A percentile compares a stretch with the other conserved stretches of the same genome.
Conservation (phyloP, 352 stramenopile species). For the Blastocystis sp. region DNA sequence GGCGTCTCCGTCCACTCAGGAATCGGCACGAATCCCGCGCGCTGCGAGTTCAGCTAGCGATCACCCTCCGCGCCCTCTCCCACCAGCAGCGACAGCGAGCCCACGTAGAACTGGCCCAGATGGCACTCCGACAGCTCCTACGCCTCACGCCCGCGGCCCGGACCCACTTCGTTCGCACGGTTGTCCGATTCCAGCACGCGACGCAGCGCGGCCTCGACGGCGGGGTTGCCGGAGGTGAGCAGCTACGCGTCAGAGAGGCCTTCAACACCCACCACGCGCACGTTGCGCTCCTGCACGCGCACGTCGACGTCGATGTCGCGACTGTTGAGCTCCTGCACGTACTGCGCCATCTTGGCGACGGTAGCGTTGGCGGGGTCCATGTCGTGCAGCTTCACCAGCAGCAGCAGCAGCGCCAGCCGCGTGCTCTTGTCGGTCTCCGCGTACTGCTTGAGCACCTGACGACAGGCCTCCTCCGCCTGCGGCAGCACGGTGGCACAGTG, state of each 20-base stretch:
- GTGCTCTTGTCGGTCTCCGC: constrained; percentile 70
- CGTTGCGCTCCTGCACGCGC: constrained; percentile 69
- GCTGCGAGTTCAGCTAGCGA: background rate
- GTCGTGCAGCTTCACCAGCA: constrained; percentile 71
- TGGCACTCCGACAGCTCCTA: constrained; percentile 27
- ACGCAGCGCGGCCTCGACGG: background rate
- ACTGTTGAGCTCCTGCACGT: constrained; percentile 73
- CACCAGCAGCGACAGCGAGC: constrained; percentile 1
- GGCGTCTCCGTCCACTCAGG: constrained; percentile 32
- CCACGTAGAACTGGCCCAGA: background rate
- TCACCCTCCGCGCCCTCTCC: background rate
- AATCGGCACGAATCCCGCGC: background rate
- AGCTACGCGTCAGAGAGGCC: background rate
- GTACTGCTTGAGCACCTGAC: constrained; percentile 68
- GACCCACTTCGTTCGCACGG: background rate
- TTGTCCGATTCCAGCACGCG: background rate
- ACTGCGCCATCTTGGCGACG: constrained; percentile 70
- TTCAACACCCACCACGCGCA: constrained; percentile 62
- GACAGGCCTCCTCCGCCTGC: constrained; percentile 67
- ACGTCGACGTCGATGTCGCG: constrained; percentile 75
- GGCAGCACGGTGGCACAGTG: constrained; percentile 64
- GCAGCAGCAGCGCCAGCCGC: constrained; percentile 68
- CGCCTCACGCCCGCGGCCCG: background rate
- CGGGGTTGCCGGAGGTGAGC: background rate
- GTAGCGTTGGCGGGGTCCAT: constrained; percentile 67